phyloP scores from a whole-genome alignment of 2,329 filamentous ascomycete species.

The Didymella keratinophila region DNA sequence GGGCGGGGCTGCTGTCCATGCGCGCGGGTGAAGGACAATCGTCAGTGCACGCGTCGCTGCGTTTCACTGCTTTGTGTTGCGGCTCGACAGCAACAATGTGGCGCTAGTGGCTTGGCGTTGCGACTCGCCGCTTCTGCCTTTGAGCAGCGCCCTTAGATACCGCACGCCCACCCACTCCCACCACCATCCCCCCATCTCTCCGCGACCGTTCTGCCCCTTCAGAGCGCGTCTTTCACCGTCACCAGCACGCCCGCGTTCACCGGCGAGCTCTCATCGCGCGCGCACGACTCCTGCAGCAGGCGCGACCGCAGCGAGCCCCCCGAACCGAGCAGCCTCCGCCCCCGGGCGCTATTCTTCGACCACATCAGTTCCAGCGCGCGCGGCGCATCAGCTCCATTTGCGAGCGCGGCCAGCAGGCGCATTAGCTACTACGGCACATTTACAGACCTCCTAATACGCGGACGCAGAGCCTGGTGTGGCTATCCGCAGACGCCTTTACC shows the following conservation, averaged over 20 bases:
- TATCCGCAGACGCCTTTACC: constrained; percentile 33
- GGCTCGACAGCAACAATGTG: constrained; percentile 1
- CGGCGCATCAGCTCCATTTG: constrained; percentile 39
- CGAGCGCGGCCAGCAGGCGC: constrained; percentile 24
- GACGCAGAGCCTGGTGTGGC: constrained; percentile 43
- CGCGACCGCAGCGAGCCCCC: constrained; percentile 41
- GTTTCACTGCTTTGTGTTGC: constrained; percentile 9
- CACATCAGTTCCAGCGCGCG: constrained; percentile 43
- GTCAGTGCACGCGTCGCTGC: constrained; percentile 9
- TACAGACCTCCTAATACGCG: constrained; percentile 24
- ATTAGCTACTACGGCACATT: constrained; percentile 31
- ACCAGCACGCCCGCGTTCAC: constrained; percentile 35
- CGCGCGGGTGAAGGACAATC: constrained; percentile 9
- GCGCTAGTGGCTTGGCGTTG: constrained; percentile 14
- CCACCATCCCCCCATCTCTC: constrained; percentile 40
- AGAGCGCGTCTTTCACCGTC: constrained; percentile 45
- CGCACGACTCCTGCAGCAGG: constrained; percentile 33
- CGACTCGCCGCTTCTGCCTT: constrained; percentile 21
- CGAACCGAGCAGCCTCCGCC: constrained; percentile 42
- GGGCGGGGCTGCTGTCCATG: constrained; percentile 22
- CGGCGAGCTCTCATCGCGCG: constrained; percentile 35
- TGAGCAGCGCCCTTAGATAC: constrained; percentile 22
- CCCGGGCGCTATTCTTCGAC: constrained; percentile 36
- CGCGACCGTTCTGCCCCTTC: constrained; percentile 41
- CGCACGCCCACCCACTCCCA: constrained; percentile 36